Conservation (phyloP, 2,329 filamentous ascomycete species). For the Fusarium burgessii region DNA sequence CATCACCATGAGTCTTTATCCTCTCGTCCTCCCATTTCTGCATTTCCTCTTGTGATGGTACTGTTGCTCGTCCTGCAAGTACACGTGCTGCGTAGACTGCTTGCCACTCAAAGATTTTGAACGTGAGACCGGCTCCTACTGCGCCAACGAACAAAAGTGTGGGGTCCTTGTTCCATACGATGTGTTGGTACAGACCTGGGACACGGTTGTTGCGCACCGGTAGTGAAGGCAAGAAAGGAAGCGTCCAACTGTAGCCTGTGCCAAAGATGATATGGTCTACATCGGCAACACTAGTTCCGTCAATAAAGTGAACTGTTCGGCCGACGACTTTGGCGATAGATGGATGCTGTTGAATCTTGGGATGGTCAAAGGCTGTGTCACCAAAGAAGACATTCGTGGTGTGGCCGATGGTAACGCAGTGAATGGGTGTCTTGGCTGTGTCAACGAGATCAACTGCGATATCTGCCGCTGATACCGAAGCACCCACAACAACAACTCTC, state of each 20-base stretch:
- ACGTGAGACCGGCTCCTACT: slow-evolving; percentile 69
- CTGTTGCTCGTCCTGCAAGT: slow-evolving; percentile 63
- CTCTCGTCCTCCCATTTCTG: slow-evolving; percentile 68
- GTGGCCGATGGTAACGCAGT: slow-evolving; percentile 64
- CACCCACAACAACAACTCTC: slow-evolving; percentile 72
- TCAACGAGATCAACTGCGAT: slow-evolving; percentile 66
- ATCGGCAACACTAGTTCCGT: slow-evolving; percentile 63
- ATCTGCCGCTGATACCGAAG: slow-evolving; percentile 73
- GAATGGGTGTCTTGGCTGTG: slow-evolving; percentile 60
- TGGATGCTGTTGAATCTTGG: slow-evolving; percentile 60
- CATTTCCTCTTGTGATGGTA: slow-evolving; percentile 64
- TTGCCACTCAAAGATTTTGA: slow-evolving; percentile 78
- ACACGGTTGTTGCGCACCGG: slow-evolving; percentile 66
- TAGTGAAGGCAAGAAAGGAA: slow-evolving; percentile 69
- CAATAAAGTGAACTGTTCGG: slow-evolving; percentile 65
- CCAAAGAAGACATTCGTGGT: slow-evolving; percentile 67
- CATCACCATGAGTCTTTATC: slow-evolving; percentile 66
- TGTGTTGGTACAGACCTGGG: slow-evolving; percentile 67
- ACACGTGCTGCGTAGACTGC: slow-evolving; percentile 71
- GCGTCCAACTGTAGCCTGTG: slow-evolving; percentile 73
- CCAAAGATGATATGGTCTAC: slow-evolving; percentile 75
- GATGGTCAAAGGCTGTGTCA: slow-evolving; percentile 70
- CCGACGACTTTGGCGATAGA: slow-evolving; percentile 61
- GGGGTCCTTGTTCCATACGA: slow-evolving; percentile 66
- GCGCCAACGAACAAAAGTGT: slow-evolving; percentile 70